phyloP scores from a whole-genome alignment of 1,284 basidiomycete genomes.

The Ustilago loliicola region DNA sequence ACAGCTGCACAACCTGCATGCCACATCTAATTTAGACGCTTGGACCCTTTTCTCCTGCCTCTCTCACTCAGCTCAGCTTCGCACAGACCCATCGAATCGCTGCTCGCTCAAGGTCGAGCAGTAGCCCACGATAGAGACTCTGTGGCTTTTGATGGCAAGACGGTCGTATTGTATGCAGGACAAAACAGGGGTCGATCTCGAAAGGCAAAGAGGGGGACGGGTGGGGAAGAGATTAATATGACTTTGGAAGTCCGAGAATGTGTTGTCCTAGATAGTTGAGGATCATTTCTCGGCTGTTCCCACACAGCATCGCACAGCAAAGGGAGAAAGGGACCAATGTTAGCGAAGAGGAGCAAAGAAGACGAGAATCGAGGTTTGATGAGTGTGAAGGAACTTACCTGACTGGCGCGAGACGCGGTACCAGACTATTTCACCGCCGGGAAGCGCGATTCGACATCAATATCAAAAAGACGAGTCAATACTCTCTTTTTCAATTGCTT shows the following conservation, averaged over 20 bases:
- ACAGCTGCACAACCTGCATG: slow-evolving; percentile 8
- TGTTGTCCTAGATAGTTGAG: slow-evolving; percentile 60
- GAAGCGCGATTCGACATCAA: not conserved
- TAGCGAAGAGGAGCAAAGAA: not conserved
- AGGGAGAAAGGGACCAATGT: not conserved
- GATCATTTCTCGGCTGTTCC: slow-evolving; percentile 66
- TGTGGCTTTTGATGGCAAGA: not conserved
- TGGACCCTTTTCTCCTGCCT: not conserved
- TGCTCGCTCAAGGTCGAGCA: not conserved
- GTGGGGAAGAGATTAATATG: slow-evolving; percentile 33
- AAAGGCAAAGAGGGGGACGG: not conserved
- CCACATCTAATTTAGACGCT: not conserved
- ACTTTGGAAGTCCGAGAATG: slow-evolving; percentile 58
- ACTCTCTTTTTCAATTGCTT: slow-evolving; percentile 2
- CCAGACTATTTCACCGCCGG: slow-evolving; percentile 43
- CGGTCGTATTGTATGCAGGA: not conserved
- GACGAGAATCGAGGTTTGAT: not conserved
- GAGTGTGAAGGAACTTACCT: slow-evolving; percentile 28
- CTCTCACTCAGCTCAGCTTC: not conserved
- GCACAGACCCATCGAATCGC: not conserved
- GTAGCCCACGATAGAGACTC: not conserved
- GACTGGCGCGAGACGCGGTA: slow-evolving; percentile 66
- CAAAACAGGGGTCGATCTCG: not conserved
- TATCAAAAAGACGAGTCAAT: not conserved
- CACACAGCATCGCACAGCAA: not conserved